Conservation (phyloP, 2,329 filamentous ascomycete genomes). For the Dryadomyces quercus-mongolicae region DNA sequence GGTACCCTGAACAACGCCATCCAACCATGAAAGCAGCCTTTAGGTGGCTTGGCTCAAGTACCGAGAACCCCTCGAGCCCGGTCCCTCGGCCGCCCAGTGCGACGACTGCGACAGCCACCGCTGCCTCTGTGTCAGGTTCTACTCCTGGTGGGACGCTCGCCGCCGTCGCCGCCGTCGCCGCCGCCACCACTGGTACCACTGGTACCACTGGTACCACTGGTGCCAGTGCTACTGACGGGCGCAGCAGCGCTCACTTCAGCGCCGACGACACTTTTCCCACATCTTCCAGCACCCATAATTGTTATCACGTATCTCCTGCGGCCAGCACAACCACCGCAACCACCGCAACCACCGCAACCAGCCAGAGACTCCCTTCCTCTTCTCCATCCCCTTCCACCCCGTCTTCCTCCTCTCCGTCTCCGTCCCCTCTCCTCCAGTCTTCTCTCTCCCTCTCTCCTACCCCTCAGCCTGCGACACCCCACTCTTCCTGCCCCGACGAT, state of each 20-base stretch:
- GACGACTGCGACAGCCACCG: background rate
- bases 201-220: no score
- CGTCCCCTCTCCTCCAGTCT: constrained; percentile 19
- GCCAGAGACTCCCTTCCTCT: constrained; percentile 3
- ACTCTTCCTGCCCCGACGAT: constrained; percentile 19
- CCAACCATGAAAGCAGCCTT: constrained; percentile 5
- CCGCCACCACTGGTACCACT: background rate
- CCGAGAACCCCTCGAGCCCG: constrained; percentile 9
- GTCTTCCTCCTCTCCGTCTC: constrained; percentile 12
- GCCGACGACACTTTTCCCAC: background rate
- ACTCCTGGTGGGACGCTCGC: background rate
- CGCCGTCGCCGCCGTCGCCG: background rate
- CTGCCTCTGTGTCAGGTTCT: background rate
- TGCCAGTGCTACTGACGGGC: background rate
- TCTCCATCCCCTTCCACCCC: constrained; percentile 7
- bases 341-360: background rate
- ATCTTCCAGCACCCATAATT: constrained; percentile 16
- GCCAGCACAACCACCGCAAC: background rate
- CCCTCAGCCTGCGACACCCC: constrained; percentile 32
- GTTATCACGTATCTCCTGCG: constrained; percentile 23
- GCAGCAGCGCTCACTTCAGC: background rate
- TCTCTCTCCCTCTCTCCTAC: constrained; percentile 26
- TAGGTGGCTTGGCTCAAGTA: constrained; percentile 11
- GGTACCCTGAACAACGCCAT: background rate
- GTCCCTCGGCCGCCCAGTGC: background rate